Conservation (phyloP, 208 protist species). For the Kentomonas sorsogonicus region DNA sequence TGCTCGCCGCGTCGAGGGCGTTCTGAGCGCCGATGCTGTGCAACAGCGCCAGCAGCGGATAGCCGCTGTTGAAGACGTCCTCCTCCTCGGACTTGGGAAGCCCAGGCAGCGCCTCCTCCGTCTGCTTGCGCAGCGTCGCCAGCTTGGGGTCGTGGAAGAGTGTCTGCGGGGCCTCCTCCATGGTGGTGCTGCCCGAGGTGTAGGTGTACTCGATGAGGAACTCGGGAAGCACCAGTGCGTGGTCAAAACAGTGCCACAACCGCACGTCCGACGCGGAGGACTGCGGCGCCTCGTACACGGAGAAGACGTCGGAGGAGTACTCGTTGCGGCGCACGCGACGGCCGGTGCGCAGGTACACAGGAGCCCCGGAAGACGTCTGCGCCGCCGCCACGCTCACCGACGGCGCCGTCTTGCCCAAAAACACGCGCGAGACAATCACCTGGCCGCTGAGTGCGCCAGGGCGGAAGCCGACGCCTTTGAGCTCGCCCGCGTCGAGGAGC, state of each 20-base stretch:
- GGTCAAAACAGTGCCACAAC: constrained; percentile 89
- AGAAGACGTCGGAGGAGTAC: constrained; percentile 55
- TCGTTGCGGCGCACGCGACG: constrained; percentile 33
- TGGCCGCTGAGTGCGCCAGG: constrained; percentile 20
- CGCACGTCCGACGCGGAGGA: constrained; percentile 12
- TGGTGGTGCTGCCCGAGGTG: constrained; percentile 13
- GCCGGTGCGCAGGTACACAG: constrained; percentile 24
- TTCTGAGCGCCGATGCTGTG: constrained; percentile 14
- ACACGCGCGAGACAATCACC: constrained; percentile 22
- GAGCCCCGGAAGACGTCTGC: background rate
- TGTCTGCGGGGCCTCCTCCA: constrained; percentile 1
- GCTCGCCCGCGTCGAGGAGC: constrained; percentile 16
- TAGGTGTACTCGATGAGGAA: constrained; percentile 87
- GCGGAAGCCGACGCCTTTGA: constrained; percentile 19
- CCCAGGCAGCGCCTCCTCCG: constrained; percentile 6
- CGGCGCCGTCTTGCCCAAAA: constrained; percentile 26
- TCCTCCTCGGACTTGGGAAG: constrained; percentile 10
- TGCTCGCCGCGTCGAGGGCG: background rate
- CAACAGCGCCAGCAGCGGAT: constrained; percentile 19
- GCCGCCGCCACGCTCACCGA: constrained; percentile 9
- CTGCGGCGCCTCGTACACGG: constrained; percentile 55
- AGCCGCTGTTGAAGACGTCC: constrained; percentile 14
- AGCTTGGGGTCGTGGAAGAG: background rate
- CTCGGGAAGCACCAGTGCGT: constrained; percentile 71
- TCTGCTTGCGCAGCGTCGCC: background rate